A percentile compares a stretch with the other conserved stretches of the same genome.
Evolutionary conservation across 2,329 filamentous ascomycete genomes (phyloP).

Genomic region (Cephalotrichum gorgonifer): DNA sequence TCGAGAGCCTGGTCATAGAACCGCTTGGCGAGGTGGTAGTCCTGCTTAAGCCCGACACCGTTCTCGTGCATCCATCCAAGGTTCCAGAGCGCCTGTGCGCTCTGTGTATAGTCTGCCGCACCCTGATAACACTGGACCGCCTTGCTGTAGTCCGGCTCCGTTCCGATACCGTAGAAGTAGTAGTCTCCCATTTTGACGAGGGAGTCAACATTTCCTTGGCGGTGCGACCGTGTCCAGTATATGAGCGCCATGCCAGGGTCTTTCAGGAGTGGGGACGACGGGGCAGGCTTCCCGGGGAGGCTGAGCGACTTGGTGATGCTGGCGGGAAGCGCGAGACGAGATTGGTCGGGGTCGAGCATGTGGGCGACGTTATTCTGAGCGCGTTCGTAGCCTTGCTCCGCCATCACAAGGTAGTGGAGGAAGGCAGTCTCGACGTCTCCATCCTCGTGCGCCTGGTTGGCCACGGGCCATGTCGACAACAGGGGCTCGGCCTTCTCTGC

Average conservation of each 20-base stretch:
- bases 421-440: slow-evolving; percentile 74
- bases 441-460: slow-evolving; percentile 69
- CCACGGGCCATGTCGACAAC: slow-evolving; percentile 71
- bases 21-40: slow-evolving; percentile 93
- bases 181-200: slow-evolving; percentile 98
- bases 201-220: slow-evolving; percentile 86
- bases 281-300: not conserved
- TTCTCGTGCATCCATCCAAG: slow-evolving; percentile 99
- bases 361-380: slow-evolving; percentile 87
- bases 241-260: slow-evolving; percentile 62
- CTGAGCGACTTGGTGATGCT: not conserved
- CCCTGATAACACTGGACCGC: slow-evolving; percentile 88
- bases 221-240: slow-evolving; percentile 91
- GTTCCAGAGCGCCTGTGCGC: slow-evolving; percentile 93
- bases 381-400: slow-evolving; percentile 84
- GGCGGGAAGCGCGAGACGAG: slow-evolving; percentile 43
- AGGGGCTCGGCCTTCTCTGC: slow-evolving; percentile 63
- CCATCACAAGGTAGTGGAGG: slow-evolving; percentile 73
- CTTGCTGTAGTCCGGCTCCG: slow-evolving; percentile 63
- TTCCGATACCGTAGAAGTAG: slow-evolving; percentile 75
- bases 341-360: slow-evolving; percentile 65
- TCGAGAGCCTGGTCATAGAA: slow-evolving; percentile 91
- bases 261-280: slow-evolving; percentile 25
- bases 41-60: slow-evolving; percentile 81
- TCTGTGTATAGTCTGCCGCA: slow-evolving; percentile 82